Base-by-base conservation (phyloP, 2,329 filamentous ascomycete species). In the Stagonosporopsis rhizophila region DNA sequence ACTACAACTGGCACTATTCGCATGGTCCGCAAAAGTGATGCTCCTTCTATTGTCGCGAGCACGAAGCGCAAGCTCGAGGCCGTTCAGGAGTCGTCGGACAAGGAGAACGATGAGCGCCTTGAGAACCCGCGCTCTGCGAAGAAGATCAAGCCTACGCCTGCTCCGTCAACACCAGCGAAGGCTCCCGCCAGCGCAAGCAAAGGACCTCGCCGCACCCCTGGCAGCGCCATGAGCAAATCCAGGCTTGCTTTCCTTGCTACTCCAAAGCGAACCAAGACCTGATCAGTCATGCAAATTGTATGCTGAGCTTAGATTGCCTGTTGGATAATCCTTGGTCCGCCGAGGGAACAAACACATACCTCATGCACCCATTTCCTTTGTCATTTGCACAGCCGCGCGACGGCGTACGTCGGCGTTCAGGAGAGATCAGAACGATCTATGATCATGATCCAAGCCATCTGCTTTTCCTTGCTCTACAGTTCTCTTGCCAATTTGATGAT, bases 51-150 rank as follows among this genome's bases (percentile, higher is more conserved):
- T 17, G 52, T 59, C 23, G 65, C 69, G 27, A 65, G 59, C 42
- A 80, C 78, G 67, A 81, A 81, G 70, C 76, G 80, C 56, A 81
- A 80, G 65, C 72, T 79, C 63, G 70, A 74, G n/a, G 66, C 62
- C 12, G 58, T 74, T 2, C 72, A 73, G 30, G 69, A 75, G 58
- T 56, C 56, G 11, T 76, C 73, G 2, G 75, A 79, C 56, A 81
- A 81, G 67, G 80, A 81, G 69, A 81, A 81, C 42, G 69, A 67
- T 19, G 66, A 68, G 22, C 70, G 66, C 14, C 56, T 39, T 5
- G 63, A 70, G 28, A 74, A 73, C 5, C 66, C 62, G 32, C 71
- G 75, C 25, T 70, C 68, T 8, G 61, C 66, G 6, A 77, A 77
- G 69, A 76, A 73, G 58, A 57, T 64, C 37, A 76, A 66, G 59